A percentile compares a stretch with the other conserved stretches of the same genome.
These are phyloP conservation scores for Dipodascus geniculatus DNA, from an alignment of 805 yeast species.

Conservation along the genomic window DNA sequence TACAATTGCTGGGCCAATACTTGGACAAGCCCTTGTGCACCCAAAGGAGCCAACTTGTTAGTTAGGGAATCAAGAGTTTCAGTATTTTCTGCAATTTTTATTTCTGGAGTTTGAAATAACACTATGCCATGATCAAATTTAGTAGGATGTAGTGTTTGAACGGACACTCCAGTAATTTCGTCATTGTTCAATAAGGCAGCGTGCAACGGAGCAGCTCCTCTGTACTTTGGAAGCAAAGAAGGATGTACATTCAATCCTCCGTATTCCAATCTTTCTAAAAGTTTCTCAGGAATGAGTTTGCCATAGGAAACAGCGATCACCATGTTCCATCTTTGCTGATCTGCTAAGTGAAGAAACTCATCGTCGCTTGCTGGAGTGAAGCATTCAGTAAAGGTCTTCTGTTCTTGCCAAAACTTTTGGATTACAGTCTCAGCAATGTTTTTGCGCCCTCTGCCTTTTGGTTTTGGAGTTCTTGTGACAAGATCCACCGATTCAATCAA, in stretches of 20 bases:
- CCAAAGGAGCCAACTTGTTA: neutral
- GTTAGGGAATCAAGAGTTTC: neutral
- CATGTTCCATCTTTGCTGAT: slow-evolving; percentile 27
- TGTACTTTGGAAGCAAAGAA: slow-evolving; percentile 63
- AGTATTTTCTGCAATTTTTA: neutral
- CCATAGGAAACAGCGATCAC: slow-evolving; percentile 94
- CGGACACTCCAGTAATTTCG: slow-evolving; percentile 62
- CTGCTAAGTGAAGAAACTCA: neutral
- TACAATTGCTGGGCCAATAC: neutral
- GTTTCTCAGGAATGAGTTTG: slow-evolving; percentile 52
- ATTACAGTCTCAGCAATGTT: slow-evolving; percentile 38
- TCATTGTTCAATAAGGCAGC: slow-evolving; percentile 59
- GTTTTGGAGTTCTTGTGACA: slow-evolving; percentile 52
- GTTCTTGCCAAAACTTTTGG: slow-evolving; percentile 6
- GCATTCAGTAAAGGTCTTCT: neutral
- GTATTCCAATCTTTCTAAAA: slow-evolving; percentile 36
- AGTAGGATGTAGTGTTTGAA: slow-evolving; percentile 83
- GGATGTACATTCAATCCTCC: slow-evolving; percentile 93
- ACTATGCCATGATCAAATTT: slow-evolving; percentile 63
- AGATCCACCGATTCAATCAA: slow-evolving; percentile 37
- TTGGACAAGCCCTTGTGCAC: neutral
- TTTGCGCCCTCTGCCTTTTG: slow-evolving; percentile 46
- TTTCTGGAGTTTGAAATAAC: neutral
- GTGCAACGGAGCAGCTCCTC: slow-evolving; percentile 89
- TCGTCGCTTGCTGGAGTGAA: neutral